These are phyloP conservation scores for Cryphonectria nitschkei DNA, from an alignment of 2,329 filamentous ascomycete species.

Conservation along the genomic window DNA sequence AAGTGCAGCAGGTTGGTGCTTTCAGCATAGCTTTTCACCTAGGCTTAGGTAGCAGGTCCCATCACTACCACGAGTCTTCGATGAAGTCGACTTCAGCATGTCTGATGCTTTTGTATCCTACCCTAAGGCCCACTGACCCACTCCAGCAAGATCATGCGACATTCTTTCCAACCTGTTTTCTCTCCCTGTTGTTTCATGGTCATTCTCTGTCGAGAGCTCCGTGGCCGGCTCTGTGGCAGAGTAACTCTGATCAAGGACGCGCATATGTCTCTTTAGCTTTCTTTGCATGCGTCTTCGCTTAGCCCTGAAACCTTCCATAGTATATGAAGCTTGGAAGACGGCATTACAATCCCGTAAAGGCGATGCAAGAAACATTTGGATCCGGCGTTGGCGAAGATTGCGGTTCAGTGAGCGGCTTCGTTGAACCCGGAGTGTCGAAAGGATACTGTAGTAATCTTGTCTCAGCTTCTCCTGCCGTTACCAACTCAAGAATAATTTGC, in stretches of 20 bases:
- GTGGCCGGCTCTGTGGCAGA: neutral
- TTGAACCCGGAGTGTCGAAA: neutral
- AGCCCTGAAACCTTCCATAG: neutral
- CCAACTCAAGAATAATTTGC: neutral
- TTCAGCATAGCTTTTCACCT: neutral
- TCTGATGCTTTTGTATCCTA: neutral
- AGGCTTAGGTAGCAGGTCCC: neutral
- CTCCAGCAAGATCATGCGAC: neutral
- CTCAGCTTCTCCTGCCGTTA: neutral
- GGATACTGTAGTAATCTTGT: neutral
- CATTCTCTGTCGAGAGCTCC: neutral
- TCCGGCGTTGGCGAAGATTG: neutral
- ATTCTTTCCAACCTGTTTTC: neutral
- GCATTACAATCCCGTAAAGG: neutral
- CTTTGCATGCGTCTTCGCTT: neutral
- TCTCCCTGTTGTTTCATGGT: neutral
- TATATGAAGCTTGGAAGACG: neutral
- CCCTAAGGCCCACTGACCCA: neutral
- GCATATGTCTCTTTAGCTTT: neutral
- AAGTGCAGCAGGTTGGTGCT: neutral
- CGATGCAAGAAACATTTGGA: neutral
- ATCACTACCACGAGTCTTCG: neutral
- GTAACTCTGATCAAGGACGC: neutral
- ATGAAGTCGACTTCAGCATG: neutral
- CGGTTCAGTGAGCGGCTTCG: neutral